Evolutionary conservation across 208 protist species (phyloP), one percentile per base, ranked within the genome.

Genomic region (Crithidia sp.): DNA sequence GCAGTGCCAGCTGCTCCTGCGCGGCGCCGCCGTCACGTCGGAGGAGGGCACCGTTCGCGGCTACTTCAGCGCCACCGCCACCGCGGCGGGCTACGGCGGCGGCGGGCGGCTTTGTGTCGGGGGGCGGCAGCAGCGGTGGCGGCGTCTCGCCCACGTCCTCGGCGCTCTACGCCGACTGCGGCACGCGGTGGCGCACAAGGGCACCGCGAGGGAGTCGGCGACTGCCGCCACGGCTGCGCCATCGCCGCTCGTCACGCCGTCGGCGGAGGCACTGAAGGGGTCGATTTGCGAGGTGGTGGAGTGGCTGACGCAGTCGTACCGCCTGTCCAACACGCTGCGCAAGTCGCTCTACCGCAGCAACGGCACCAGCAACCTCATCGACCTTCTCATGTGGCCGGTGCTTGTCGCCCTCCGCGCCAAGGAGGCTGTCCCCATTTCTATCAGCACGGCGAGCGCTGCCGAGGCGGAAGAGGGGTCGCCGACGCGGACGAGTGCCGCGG

Each of bases 301-400:
- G 52, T 91, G 86, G 81, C 63, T 89, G 17, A 71, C 84, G 28
- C 43, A 65, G 17, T 71, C 77, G 41, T 89, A 87, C 58, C 45
- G 50, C 8, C 28, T 64, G 5, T 68, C 78, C 54, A 58, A 47
- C n/a, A 36, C 60, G 43, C 60, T 91, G 47, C 74, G 72, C 50
- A 74, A 81, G 45, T 74, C 84, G 10, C 69, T 91, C 17, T 91
- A 87, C 69, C 68, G 69, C 43, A 85, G 76, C 58, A 66, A 76
- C 49, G 66, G 74, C 40, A 37, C 67, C 5, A 67, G 41, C 7
- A 91, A 91, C 66, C 40, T 81, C 60, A 66, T 84, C 16, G 84
- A 91, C 57, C 52, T 84, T 7, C 53, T 83, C n/a, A 67, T 75
- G 74, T 89, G 86, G 84, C 81, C 76, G 7, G 72, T 84, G 63